Conservation (phyloP, 176 grass and related monocot species). For the Cenchrus purpureus region DNA sequence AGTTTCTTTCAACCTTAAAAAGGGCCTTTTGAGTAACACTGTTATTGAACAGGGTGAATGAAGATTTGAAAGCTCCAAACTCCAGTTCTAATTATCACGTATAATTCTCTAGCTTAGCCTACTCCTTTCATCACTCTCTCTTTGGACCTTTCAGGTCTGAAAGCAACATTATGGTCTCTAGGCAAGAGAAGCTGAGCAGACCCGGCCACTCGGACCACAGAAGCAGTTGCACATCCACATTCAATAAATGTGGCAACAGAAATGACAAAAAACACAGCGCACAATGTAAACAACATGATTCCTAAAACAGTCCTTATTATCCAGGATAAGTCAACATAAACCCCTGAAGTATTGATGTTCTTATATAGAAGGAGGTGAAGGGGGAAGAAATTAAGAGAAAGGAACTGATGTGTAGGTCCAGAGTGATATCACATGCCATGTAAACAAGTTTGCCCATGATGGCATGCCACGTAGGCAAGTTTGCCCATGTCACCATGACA, state of each 20-base stretch:
- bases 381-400: background rate
- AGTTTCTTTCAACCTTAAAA: conserved; percentile 5
- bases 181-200: conserved; percentile 5
- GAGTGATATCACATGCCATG: background rate
- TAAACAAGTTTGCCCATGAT: too few relatives aligned
- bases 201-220: background rate
- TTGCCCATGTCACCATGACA: too few relatives aligned
- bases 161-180: background rate
- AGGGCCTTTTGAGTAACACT: background rate
- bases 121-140: background rate
- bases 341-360: too few relatives aligned
- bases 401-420: background rate
- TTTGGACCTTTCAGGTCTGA: conserved; percentile 7
- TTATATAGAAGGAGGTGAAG: too few relatives aligned
- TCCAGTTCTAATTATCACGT: background rate
- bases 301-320: background rate
- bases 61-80: background rate
- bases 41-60: background rate
- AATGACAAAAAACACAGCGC: background rate
- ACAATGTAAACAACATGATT: conserved; percentile 10
- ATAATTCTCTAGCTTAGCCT: background rate
- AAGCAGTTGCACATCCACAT: background rate
- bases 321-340: background rate
- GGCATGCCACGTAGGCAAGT: too few relatives aligned
- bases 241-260: conserved; percentile 2